Base-by-base conservation (phyloP, 345 rosid species). In the Melaleuca quinquenervia region DNA sequence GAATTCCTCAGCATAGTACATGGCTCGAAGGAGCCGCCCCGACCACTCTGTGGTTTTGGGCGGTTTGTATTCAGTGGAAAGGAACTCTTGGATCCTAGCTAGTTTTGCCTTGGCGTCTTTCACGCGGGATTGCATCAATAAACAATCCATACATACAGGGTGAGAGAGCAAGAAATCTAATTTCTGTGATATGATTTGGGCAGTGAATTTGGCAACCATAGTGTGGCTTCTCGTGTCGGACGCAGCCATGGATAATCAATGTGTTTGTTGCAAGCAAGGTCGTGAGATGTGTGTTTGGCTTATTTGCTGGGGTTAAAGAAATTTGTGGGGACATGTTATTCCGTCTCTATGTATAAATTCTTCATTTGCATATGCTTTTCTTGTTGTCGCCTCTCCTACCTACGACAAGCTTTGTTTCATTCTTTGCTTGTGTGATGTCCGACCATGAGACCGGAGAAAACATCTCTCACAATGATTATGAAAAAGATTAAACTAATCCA, bases 51-150 rank as follows among this genome's bases (percentile, higher is more conserved):
- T 51, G 52, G 18, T 1, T 3, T 51, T 0, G 20, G 52, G 15
- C 18, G 1, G 32, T 11, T 8, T 12, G 18, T 0, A 16, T 58
- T 0, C 1, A n/a, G 7, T 12, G 36, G 36, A 58, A 58, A 58
- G 1, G 70, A 58, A 2, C 6, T 0, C 0, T 12, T 58, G 70
- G 32, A 58, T 58, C 18, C 0, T 0, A 8, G 70, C 18, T 8
- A 58, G 16, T 0, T n/a, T 58, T 3, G 1, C 4, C 18, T n/a
- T n/a, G 32, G 18, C 18, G 4, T n/a, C 32, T 1, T n/a, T 58
- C 36, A 6, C 70, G 32, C 2, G 3, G 8, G 3, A 0, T 58
- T n/a, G 1, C 70, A 6, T 0, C 70, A 2, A 1, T 0, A n/a
- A 12, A 16, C 32, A 58, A 8, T 5, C 15, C 3, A 12, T 1